phyloP scores from a whole-genome alignment of 2,329 filamentous ascomycete genomes.

The Cercospora sp. region DNA sequence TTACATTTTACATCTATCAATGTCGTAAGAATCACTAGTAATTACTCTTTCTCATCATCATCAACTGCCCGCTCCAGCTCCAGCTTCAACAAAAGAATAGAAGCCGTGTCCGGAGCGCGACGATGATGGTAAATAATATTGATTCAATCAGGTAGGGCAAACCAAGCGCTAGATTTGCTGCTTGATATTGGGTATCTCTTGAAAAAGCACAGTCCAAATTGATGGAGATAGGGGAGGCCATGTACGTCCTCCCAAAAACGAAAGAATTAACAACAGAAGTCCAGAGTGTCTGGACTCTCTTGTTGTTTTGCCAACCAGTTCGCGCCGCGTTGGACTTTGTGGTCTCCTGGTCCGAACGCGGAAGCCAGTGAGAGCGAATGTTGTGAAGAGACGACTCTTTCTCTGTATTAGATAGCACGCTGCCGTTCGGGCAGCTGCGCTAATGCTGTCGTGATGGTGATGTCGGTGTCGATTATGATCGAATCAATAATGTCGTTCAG shows the following conservation, averaged over 20 bases:
- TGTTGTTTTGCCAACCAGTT: neutral
- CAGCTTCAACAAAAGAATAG: neutral
- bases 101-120: neutral
- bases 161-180: neutral
- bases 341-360: neutral
- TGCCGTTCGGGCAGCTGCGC: neutral
- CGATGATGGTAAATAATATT: neutral
- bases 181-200: neutral
- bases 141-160: neutral
- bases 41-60: neutral
- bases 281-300: neutral
- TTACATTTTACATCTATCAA: neutral
- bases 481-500: neutral
- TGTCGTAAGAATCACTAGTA: neutral
- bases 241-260: neutral
- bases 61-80: neutral
- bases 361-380: neutral
- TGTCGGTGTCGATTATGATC: neutral
- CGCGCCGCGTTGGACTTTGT: neutral
- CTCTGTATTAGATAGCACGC: neutral
- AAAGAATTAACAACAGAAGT: neutral
- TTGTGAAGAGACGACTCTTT: neutral
- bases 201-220: neutral
- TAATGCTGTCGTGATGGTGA: slow-evolving; percentile 1
- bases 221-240: neutral